A percentile compares a stretch with the other conserved stretches of the same genome.
phyloP scores from a whole-genome alignment of 306 rosid genomes.

The Malus asiatica region DNA sequence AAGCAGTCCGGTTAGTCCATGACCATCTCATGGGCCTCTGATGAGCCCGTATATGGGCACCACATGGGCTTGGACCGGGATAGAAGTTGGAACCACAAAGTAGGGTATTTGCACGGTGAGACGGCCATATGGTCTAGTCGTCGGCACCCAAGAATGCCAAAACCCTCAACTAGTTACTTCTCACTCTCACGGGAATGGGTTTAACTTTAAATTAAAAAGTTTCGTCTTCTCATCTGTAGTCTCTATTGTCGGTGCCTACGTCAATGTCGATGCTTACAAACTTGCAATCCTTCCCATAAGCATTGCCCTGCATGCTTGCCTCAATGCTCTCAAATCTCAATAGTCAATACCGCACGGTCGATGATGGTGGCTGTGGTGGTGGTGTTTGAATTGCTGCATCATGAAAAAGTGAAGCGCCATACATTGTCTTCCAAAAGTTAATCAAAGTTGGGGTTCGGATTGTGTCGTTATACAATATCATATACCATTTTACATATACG shows the following conservation, averaged over 20 bases:
- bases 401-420: neutral
- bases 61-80: too few relatives aligned
- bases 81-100: too few relatives aligned
- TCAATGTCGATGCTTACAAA: neutral
- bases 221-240: neutral
- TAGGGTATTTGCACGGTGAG: too few relatives aligned
- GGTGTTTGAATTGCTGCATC: neutral
- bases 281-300: neutral
- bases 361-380: neutral
- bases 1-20: too few relatives aligned
- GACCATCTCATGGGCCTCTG: too few relatives aligned
- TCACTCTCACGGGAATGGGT: too few relatives aligned
- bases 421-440: neutral
- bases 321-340: neutral
- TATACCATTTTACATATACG: too few relatives aligned
- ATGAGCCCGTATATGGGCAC: too few relatives aligned
- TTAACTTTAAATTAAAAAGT: too few relatives aligned
- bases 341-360: neutral
- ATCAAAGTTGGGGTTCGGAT: neutral
- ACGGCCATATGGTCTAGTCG: fast-evolving
- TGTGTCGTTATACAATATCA: too few relatives aligned
- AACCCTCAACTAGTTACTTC: too few relatives aligned
- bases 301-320: neutral
- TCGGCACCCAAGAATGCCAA: too few relatives aligned
- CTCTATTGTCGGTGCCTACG: neutral